Conservation (phyloP, 306 rosid species). For the Cucumis melo region DNA sequence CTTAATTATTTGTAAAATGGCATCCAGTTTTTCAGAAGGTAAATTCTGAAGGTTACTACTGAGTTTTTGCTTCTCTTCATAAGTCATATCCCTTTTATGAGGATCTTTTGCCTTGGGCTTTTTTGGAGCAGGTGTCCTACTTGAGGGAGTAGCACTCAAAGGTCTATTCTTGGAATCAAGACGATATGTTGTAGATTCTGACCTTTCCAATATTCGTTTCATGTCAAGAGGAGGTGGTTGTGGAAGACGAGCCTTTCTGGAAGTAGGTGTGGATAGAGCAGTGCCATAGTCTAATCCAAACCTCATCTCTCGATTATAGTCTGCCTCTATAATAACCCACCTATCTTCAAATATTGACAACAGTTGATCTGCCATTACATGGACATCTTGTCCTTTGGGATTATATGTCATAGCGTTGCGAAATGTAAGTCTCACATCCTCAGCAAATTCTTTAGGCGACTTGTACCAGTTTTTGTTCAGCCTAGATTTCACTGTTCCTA, state of each 20-base stretch:
- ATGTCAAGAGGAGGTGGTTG: constrained; percentile 69
- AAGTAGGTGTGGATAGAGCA: constrained; percentile 40
- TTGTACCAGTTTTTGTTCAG: constrained; percentile 87
- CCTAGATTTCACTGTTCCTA: constrained; percentile 73
- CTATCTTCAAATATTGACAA: constrained; percentile 63
- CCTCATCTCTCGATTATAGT: constrained; percentile 67
- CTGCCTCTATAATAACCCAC: constrained; percentile 84
- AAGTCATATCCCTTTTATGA: constrained; percentile 85
- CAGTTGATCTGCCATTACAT: constrained; percentile 88
- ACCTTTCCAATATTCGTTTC: constrained; percentile 62
- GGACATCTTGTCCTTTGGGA: constrained; percentile 87
- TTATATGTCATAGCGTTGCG: constrained; percentile 83
- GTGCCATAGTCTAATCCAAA: constrained; percentile 38
- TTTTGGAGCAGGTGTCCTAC: constrained; percentile 80
- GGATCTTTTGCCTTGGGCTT: constrained; percentile 97
- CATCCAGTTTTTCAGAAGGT: constrained; percentile 76
- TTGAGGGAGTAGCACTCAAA: constrained; percentile 50
- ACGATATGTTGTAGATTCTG: constrained; percentile 45
- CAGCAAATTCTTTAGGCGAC: constrained; percentile 89
- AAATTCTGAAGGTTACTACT: constrained; percentile 73
- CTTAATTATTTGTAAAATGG: constrained; percentile 71
- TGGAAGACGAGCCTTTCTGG: constrained; percentile 45
- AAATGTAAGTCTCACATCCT: constrained; percentile 94
- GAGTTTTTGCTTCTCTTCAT: constrained; percentile 75
- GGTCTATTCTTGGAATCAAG: constrained; percentile 29